Percentiles rank a stretch among this genome's conserved stretches.
These are phyloP conservation scores for Pyrus bretschneideri DNA, from an alignment of 306 rosid genomes.

Conservation along the genomic window DNA sequence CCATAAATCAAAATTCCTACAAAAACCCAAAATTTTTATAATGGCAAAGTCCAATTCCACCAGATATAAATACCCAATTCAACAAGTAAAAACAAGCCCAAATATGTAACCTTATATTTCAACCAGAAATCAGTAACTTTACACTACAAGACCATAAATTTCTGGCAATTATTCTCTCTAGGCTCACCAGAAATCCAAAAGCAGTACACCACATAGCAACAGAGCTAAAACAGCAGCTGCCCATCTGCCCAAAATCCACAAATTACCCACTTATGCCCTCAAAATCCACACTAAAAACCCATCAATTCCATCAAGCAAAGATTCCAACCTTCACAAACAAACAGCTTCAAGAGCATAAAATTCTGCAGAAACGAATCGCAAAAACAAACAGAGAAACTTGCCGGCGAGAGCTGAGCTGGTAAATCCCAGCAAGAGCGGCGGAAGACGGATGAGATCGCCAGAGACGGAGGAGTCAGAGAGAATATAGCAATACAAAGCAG, in stretches of 20 bases:
- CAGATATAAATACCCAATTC: slow-evolving; percentile 17
- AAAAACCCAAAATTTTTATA: not conserved
- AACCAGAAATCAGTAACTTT: slow-evolving; percentile 17
- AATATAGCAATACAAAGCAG: not conserved
- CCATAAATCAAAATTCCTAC: slow-evolving; percentile 32
- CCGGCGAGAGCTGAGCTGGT: not conserved
- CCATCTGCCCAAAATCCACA: slow-evolving; percentile 34
- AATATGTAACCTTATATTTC: not conserved
- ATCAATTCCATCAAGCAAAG: slow-evolving; percentile 1
- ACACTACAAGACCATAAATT: not conserved
- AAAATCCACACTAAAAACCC: not conserved
- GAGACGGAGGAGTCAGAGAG: not conserved
- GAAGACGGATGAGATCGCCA: not conserved
- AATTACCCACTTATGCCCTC: not conserved
- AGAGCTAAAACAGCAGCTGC: slow-evolving; percentile 36
- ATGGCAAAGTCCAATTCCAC: not conserved
- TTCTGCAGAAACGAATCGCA: not conserved
- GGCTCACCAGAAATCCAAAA: slow-evolving; percentile 47
- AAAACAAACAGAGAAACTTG: not conserved
- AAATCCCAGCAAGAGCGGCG: not conserved
- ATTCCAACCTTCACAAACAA: not conserved
- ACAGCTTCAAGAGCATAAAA: not conserved
- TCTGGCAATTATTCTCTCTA: not conserved
- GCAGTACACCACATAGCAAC: slow-evolving; percentile 41
- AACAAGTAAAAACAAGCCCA: not conserved